A percentile compares a stretch with the other conserved stretches of the same genome.
Conservation (phyloP, 345 rosid genomes). For the Hibiscus syriacus region DNA sequence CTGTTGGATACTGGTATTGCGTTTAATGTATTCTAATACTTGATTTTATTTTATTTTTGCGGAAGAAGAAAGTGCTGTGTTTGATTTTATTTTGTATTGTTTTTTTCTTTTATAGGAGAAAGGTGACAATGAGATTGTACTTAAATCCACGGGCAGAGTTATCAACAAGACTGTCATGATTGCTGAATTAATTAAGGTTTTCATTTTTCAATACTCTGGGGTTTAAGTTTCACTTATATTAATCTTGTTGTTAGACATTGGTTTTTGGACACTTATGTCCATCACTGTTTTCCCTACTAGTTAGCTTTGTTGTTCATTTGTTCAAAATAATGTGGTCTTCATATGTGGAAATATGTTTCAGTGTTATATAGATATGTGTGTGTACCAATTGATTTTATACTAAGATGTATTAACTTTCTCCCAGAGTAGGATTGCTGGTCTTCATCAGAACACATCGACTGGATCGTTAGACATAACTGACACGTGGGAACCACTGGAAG, state of each 20-base stretch:
- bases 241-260: too few relatives aligned
- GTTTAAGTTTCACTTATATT: too few relatives aligned
- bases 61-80: too few relatives aligned
- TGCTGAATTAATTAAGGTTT: conserved; percentile 4
- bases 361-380: too few relatives aligned
- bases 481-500: conserved; percentile 63
- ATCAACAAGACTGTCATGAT: conserved; percentile 8
- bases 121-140: not conserved
- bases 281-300: too few relatives aligned
- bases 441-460: conserved; percentile 39
- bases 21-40: not conserved
- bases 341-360: not conserved
- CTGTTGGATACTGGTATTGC: not conserved
- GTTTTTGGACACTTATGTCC: too few relatives aligned
- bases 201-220: too few relatives aligned
- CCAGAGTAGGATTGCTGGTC: conserved; percentile 41
- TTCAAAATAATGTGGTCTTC: not conserved
- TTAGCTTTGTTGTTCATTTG: not conserved
- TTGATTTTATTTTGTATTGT: not conserved
- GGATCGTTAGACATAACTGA: conserved; percentile 46
- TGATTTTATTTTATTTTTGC: not conserved
- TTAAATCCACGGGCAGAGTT: conserved; percentile 3
- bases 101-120: conserved; percentile 8
- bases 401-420: not conserved
- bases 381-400: not conserved